Base-by-base conservation (phyloP, 2,329 filamentous ascomycete species). In the Biscogniauxia marginata region DNA sequence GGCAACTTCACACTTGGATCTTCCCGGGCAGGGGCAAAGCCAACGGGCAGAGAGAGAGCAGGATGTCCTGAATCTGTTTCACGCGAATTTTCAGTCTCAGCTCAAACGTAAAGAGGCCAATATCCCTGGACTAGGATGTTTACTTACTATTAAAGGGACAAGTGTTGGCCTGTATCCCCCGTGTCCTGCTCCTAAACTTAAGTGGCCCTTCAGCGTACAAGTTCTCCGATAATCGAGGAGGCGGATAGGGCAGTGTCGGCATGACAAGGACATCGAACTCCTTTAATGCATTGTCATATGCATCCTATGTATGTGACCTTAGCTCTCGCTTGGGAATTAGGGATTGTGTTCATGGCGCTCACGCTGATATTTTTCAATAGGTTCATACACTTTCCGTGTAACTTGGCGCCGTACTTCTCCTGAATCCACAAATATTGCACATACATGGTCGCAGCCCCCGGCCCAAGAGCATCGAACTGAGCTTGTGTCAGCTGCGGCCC, bases 211-310 rank as follows among this genome's bases (percentile, higher is more conserved):
- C 57, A 16, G 53, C 49, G 2, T 56, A 55, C 2, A 50, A 59
- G 6, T 53, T 58, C 16, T 58, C 55, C 3, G 65, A 60, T 11
- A 66, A 20, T 49, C 50, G 56, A n/a, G 51, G 53, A 3, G 66
- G 61, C 8, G 61, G 60, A 7, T 54, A 56, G 19, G 62, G 60
- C 21, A 65, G 50, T 3, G 67, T 70, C 18, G 68, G 67, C 61
- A 69, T 69, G 39, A 70, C 60, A 1, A 69, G 56, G n/a, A 69
- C 61, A 45, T 70, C 67, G 50, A 65, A 59, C 7, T 59, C 50
- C 11, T 64, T 43, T 6, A 70, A 54, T 2, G 62, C 64, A 19
- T 54, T 52, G 19, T 70, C 65, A 34, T 69, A 70, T 7, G 55
- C 58, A 49, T 70, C 65, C 63, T 67, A 39, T 24, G 25, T 19